Conservation (phyloP, 108 stramenopile species). For the Cyclotella atomus region DNA sequence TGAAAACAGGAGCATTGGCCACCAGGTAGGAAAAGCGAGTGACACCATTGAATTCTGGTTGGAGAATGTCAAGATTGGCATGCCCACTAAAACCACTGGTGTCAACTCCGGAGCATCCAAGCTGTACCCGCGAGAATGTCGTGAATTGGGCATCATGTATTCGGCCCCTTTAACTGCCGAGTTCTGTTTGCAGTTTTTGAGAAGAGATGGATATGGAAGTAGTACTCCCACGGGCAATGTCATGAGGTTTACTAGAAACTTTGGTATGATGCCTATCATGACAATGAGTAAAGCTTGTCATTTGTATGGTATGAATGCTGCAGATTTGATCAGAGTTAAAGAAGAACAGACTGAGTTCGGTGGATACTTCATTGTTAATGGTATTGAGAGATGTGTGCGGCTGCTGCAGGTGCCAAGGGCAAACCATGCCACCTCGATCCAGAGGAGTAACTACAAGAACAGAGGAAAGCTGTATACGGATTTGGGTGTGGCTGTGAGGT, state of each 20-base stretch:
- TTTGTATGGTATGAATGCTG: conserved; percentile 55
- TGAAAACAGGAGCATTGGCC: conserved; percentile 18
- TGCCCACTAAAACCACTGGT: conserved; percentile 55
- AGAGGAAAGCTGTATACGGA: conserved; percentile 87
- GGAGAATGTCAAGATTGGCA: conserved; percentile 68
- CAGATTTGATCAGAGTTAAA: conserved; percentile 54
- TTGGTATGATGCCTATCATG: conserved; percentile 97
- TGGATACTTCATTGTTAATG: conserved; percentile 96
- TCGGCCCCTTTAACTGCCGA: conserved; percentile 72
- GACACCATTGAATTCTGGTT: conserved; percentile 74
- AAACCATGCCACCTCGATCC: conserved; percentile 92
- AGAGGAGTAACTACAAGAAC: conserved; percentile 92
- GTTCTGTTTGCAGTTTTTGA: conserved; percentile 68
- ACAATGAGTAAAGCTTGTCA: conserved; percentile 84
- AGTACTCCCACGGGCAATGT: conserved; percentile 34
- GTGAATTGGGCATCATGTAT: conserved; percentile 80
- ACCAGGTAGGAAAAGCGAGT: conserved; percentile 11
- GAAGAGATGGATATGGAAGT: conserved; percentile 64
- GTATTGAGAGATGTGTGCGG: conserved; percentile 95
- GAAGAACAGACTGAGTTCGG: conserved; percentile 95
- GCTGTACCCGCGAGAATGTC: conserved; percentile 81
- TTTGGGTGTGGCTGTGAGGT: conserved; percentile 86
- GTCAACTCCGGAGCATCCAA: conserved; percentile 15
- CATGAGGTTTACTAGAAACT: conserved; percentile 52
- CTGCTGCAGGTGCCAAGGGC: conserved; percentile 93